A percentile compares a stretch with the other conserved stretches of the same genome.
Evolutionary conservation across 768 basidiomycete genomes (phyloP).

Genomic region (Termitomyces sp.): DNA sequence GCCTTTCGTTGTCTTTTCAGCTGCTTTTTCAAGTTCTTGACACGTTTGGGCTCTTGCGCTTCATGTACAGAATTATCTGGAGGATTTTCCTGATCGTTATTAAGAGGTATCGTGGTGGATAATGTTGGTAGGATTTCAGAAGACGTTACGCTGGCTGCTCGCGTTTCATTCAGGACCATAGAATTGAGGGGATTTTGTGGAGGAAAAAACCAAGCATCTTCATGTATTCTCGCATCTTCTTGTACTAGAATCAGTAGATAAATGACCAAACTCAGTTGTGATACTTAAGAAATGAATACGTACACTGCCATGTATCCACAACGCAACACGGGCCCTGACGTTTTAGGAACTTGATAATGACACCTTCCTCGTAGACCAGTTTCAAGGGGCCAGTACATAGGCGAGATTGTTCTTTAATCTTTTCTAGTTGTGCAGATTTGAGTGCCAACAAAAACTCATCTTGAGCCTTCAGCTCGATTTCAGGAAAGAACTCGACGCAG

Average conservation of each 20-base stretch:
- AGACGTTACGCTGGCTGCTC: too few species aligned
- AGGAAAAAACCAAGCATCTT: constrained; percentile 26
- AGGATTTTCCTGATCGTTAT: background rate
- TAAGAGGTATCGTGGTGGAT: background rate
- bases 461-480: constrained; percentile 32
- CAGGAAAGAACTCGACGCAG: constrained; percentile 23
- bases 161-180: background rate
- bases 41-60: background rate
- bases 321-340: constrained; percentile 17
- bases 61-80: background rate
- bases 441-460: constrained; percentile 44
- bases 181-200: constrained; percentile 13
- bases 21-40: constrained; percentile 4
- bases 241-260: constrained; percentile 5
- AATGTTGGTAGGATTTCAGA: background rate
- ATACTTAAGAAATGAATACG: constrained; percentile 8
- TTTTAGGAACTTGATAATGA: constrained; percentile 31
- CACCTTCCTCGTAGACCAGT: constrained; percentile 38
- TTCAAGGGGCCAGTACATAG: constrained; percentile 30
- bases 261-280: background rate
- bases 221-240: constrained; percentile 3
- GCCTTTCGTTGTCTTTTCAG: background rate
- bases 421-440: constrained; percentile 32
- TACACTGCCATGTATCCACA: constrained; percentile 38
- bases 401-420: constrained; percentile 17